Conservation (phyloP, 495 filamentous ascomycete species). For the Copromyces sp. region DNA sequence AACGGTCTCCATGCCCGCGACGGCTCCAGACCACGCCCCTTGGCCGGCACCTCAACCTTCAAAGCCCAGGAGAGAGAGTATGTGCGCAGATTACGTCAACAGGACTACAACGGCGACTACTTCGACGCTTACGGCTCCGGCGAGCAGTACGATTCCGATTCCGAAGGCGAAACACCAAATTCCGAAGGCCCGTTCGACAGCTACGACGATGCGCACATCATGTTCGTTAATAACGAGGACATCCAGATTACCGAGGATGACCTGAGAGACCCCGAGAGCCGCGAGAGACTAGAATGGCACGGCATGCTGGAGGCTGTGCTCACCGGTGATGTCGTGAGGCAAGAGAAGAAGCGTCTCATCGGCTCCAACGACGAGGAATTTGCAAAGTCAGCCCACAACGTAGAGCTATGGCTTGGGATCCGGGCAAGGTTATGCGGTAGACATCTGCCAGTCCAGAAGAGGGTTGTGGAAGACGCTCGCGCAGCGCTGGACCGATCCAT, state of each 20-base stretch:
- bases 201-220: slow-evolving; percentile 86
- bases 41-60: slow-evolving; percentile 51
- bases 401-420: slow-evolving; percentile 85
- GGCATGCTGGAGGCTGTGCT: slow-evolving; percentile 92
- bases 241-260: slow-evolving; percentile 83
- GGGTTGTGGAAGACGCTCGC: slow-evolving; percentile 73
- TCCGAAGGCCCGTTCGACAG: slow-evolving; percentile 72
- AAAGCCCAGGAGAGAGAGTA: slow-evolving; percentile 41
- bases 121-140: slow-evolving; percentile 61
- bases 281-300: slow-evolving; percentile 94
- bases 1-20: slow-evolving; percentile 64
- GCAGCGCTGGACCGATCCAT: slow-evolving; percentile 56
- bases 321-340: slow-evolving; percentile 92
- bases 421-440: slow-evolving; percentile 73
- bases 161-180: slow-evolving; percentile 75
- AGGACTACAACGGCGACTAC: slow-evolving; percentile 61
- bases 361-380: slow-evolving; percentile 66
- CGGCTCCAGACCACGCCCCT: slow-evolving; percentile 74
- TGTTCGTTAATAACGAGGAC: slow-evolving; percentile 76
- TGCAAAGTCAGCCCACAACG: slow-evolving; percentile 59
- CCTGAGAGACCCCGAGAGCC: slow-evolving; percentile 73
- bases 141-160: slow-evolving; percentile 68
- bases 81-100: slow-evolving; percentile 37
- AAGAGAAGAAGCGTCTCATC: slow-evolving; percentile 92
- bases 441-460: slow-evolving; percentile 68